These are phyloP conservation scores for Rhodotorula sp. DNA, from an alignment of 1,284 basidiomycete species.

Conservation along the genomic window DNA sequence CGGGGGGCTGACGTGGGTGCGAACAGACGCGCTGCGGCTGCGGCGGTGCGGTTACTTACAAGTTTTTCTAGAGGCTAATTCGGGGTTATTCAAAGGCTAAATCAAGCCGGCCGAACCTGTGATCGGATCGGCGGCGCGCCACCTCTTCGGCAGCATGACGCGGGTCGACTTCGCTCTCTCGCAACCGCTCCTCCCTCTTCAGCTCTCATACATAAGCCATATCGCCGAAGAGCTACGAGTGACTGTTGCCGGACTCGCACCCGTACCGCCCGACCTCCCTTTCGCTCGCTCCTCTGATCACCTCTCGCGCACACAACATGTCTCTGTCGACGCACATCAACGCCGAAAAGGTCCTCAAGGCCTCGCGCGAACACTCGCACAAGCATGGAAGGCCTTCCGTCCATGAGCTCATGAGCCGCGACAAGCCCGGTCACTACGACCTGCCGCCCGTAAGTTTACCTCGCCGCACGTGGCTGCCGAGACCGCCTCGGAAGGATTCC, in stretches of 20 bases:
- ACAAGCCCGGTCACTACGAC: not conserved
- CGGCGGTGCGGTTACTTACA: too few relatives aligned
- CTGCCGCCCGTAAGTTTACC: not conserved
- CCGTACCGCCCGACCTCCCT: not conserved
- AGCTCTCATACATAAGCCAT: too few relatives aligned
- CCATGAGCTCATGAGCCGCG: conserved; percentile 5
- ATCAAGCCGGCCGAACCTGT: too few relatives aligned
- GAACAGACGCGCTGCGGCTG: too few relatives aligned
- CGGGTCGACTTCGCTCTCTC: not conserved
- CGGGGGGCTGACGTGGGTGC: too few relatives aligned
- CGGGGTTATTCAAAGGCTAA: too few relatives aligned
- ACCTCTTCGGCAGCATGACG: too few relatives aligned
- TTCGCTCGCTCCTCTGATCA: not conserved
- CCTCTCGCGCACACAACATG: conserved; percentile 40
- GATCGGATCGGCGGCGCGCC: too few relatives aligned
- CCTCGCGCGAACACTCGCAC: conserved; percentile 46
- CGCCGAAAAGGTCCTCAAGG: conserved; percentile 48
- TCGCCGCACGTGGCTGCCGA: conserved; percentile 42
- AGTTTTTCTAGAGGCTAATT: too few relatives aligned
- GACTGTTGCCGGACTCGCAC: not conserved
- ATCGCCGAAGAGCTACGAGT: not conserved
- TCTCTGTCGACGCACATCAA: conserved; percentile 48
- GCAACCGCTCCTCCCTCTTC: too few relatives aligned
- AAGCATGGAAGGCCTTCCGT: conserved; percentile 12
- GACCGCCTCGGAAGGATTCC: too few relatives aligned